These are phyloP conservation scores for Hygrocybe punicea DNA, from an alignment of 768 basidiomycete genomes.

Conservation along the genomic window DNA sequence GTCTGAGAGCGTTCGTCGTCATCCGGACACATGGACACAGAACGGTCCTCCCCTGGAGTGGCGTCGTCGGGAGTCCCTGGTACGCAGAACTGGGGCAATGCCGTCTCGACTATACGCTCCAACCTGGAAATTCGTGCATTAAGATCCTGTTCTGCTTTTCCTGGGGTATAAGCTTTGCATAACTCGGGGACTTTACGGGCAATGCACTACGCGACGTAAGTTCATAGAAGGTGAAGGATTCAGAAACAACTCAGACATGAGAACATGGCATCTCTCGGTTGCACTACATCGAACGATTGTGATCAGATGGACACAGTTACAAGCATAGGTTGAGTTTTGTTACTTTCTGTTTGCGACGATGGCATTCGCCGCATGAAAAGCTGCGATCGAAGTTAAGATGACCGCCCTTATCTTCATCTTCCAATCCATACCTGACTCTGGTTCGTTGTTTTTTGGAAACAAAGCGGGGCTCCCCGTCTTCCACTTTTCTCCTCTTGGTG, in stretches of 20 bases:
- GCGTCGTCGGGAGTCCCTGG: slow-evolving; percentile 36
- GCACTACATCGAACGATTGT: slow-evolving; percentile 50
- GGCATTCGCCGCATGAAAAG: slow-evolving; percentile 85
- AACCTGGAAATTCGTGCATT: slow-evolving; percentile 68
- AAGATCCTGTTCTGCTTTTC: slow-evolving; percentile 81
- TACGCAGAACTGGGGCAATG: slow-evolving; percentile 69
- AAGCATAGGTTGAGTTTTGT: slow-evolving; percentile 2
- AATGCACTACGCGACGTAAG: slow-evolving; percentile 52
- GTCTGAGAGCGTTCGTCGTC: slow-evolving; percentile 69
- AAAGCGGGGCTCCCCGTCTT: slow-evolving; percentile 50
- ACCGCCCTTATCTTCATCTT: not conserved
- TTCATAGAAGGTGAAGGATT: slow-evolving; percentile 12
- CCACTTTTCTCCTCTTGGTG: slow-evolving; percentile 60
- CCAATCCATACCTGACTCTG: slow-evolving; percentile 61
- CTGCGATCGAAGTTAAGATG: slow-evolving; percentile 35
- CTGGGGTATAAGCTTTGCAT: slow-evolving; percentile 85
- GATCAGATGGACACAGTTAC: not conserved
- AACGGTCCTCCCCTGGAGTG: slow-evolving; percentile 33
- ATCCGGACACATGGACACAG: slow-evolving; percentile 50
- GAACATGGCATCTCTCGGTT: slow-evolving; percentile 83
- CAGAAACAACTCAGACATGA: slow-evolving; percentile 51
- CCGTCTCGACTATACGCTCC: slow-evolving; percentile 77
- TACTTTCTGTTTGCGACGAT: slow-evolving; percentile 86
- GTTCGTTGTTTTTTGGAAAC: slow-evolving; percentile 67
- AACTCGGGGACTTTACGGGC: slow-evolving; percentile 84